phyloP scores from a whole-genome alignment of 805 yeast species.

The Teunomyces aglyptinius region DNA sequence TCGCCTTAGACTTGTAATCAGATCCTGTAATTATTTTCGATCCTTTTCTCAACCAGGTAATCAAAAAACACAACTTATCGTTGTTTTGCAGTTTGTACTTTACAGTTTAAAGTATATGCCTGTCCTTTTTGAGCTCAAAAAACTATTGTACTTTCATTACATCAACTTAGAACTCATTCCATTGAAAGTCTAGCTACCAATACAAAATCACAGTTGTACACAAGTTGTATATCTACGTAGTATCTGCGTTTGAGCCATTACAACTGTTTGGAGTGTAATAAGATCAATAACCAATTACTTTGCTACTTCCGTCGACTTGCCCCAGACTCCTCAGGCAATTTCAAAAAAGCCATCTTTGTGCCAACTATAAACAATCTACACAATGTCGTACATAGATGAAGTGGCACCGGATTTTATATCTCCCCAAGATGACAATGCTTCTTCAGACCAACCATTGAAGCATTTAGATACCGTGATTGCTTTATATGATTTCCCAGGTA shows the following conservation, averaged over 20 bases:
- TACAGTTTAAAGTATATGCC: neutral
- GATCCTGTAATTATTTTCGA: neutral
- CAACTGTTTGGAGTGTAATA: neutral
- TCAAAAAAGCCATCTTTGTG: neutral
- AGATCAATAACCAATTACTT: neutral
- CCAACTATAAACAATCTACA: neutral
- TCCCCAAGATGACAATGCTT: constrained; percentile 22
- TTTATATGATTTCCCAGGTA: constrained; percentile 53
- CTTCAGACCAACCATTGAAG: constrained; percentile 24
- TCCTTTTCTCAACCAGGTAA: neutral
- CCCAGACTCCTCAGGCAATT: neutral
- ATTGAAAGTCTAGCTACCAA: neutral
- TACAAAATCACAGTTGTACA: neutral
- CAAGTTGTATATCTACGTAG: neutral
- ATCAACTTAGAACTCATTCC: neutral
- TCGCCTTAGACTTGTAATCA: neutral
- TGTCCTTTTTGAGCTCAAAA: neutral
- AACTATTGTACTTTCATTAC: neutral
- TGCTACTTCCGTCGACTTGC: neutral
- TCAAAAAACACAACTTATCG: too few relatives aligned
- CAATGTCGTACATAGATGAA: constrained; percentile 29
- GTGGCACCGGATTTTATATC: constrained; percentile 41
- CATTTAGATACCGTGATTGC: constrained; percentile 61
- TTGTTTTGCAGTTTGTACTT: neutral
- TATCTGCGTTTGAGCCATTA: neutral